Conservation (phyloP, 331 rosid genomes). For the Phaseolus coccineus region DNA sequence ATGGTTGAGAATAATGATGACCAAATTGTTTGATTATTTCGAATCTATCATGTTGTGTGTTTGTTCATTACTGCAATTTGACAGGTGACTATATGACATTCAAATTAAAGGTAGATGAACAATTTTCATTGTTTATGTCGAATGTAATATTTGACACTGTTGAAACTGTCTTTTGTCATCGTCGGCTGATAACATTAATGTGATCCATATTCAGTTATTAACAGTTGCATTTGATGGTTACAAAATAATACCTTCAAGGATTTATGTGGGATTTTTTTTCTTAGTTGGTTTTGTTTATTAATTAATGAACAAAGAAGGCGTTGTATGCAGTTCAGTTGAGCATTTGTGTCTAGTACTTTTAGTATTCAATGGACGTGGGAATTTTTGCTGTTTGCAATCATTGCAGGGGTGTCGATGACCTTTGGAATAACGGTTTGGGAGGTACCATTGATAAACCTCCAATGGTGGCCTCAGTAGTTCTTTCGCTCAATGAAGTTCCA, state of each 20-base stretch:
- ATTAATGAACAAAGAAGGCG: background rate
- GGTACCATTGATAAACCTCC: too few species aligned
- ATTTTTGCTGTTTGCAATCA: too few species aligned
- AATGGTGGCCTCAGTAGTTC: too few species aligned
- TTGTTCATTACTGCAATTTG: constrained; percentile 29
- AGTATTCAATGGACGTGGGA: too few species aligned
- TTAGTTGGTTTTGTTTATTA: background rate
- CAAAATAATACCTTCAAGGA: background rate
- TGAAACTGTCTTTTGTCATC: constrained; percentile 6
- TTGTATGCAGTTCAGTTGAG: background rate
- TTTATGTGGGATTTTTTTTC: background rate
- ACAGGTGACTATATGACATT: background rate
- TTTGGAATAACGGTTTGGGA: too few species aligned
- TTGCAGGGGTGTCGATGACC: too few species aligned
- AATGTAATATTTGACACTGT: background rate
- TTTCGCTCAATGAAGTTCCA: too few species aligned
- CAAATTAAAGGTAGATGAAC: constrained; percentile 35
- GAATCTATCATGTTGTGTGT: constrained; percentile 21
- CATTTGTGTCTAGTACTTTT: background rate
- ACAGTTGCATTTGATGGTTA: constrained; percentile 8
- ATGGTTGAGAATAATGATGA: constrained; percentile 32
- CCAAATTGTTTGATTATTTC: constrained; percentile 32
- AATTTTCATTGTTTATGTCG: constrained; percentile 20
- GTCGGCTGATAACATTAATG: constrained; percentile 19
- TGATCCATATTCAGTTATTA: background rate